Percentiles rank a stretch among this genome's conserved stretches.
Conservation (phyloP, 768 basidiomycete species). For the Kwoniella pini region DNA sequence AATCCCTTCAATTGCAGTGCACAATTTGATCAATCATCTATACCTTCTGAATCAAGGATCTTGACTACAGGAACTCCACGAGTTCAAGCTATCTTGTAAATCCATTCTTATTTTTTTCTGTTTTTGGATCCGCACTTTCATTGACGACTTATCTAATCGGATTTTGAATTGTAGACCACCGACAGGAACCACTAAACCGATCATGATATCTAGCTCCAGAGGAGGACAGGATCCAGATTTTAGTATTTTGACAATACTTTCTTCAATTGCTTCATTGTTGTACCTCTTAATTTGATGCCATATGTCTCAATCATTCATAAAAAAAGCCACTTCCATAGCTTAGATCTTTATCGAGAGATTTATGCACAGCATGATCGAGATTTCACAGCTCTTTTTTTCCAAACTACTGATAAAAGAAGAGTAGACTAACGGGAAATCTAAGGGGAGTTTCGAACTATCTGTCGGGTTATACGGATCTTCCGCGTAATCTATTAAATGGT, state of each 20-base stretch:
- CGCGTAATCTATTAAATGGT: no score
- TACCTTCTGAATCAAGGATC: neutral
- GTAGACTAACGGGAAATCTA: no score
- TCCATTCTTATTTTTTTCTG: neutral
- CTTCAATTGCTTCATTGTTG: neutral
- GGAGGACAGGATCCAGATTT: neutral
- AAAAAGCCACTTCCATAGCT: neutral
- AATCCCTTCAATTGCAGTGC: no score
- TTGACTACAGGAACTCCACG: slow-evolving; percentile 1
- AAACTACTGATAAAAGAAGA: no score
- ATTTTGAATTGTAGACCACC: neutral
- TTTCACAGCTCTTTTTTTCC: no score
- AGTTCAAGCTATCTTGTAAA: slow-evolving; percentile 4
- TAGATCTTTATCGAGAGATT: no score
- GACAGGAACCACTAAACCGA: neutral
- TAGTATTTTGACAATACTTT: no score
- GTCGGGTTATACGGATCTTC: no score
- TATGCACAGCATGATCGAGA: neutral
- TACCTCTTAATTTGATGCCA: neutral
- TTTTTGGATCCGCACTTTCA: no score
- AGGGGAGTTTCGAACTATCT: no score
- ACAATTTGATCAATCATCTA: neutral
- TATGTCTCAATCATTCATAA: no score
- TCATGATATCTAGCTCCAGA: neutral
- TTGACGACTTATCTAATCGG: neutral